These are phyloP conservation scores for Debaryomyces tyrocola DNA, from an alignment of 805 yeast genomes.

Conservation along the genomic window DNA sequence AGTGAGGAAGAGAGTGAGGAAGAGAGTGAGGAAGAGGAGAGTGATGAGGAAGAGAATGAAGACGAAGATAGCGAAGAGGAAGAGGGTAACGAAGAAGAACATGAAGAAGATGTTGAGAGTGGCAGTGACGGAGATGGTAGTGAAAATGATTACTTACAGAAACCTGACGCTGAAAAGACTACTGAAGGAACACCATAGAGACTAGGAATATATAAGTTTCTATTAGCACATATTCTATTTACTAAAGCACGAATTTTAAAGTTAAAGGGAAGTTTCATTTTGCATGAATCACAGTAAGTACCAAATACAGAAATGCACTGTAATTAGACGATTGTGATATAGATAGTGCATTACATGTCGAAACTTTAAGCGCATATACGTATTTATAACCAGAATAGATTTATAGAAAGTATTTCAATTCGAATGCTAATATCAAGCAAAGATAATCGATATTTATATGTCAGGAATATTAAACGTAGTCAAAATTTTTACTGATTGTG, in stretches of 20 bases:
- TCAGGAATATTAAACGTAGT: no score
- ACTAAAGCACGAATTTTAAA: no score
- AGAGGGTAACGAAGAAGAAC: constrained; percentile 2
- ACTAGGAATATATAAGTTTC: no score
- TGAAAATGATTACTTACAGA: neutral
- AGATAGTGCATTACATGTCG: no score
- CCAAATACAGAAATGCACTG: no score
- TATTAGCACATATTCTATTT: no score
- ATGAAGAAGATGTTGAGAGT: constrained; percentile 1
- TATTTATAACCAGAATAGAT: neutral
- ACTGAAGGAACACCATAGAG: neutral
- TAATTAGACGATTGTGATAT: no score
- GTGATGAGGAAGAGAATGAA: constrained; percentile 2
- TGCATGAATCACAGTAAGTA: no score
- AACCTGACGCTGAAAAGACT: neutral
- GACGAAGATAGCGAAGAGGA: constrained; percentile 3
- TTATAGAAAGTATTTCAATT: neutral
- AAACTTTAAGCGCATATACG: neutral
- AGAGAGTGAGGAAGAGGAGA: constrained; percentile 9
- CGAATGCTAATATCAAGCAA: neutral
- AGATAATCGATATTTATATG: no score
- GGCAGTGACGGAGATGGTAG: neutral
- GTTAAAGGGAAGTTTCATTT: no score
- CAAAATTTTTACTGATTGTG: no score
- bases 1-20: constrained; percentile 8